Base-by-base conservation (phyloP, 495 filamentous ascomycete genomes). In the Sabuloglossum arenarium region DNA sequence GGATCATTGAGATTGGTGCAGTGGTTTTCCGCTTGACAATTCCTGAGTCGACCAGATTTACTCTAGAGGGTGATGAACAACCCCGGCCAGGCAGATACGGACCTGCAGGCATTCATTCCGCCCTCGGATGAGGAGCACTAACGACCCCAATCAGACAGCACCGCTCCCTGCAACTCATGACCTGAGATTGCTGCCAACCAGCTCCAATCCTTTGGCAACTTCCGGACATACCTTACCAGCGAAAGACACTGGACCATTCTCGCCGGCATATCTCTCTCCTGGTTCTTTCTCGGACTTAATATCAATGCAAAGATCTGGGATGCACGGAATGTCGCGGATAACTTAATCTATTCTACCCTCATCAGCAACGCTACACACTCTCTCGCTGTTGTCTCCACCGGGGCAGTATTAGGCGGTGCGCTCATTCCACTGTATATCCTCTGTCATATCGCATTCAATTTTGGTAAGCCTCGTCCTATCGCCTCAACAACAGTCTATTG, bases 1-100 rank as follows among this genome's bases (percentile, higher is more conserved):
- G 71, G 63, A 74, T 81, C 0, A 70, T 79, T 56, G 75, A 76
- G 1, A 69, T 82, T 28, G 79, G 79, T 27, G 75, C 81, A 4
- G 73, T 80, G 14, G 50, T 75, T 6, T 73, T 79, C 56, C 72
- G 80, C 27, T 73, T 79, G 34, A 69, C 72, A n/a, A 79, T 84
- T 59, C 78, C 79, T 10, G 80, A 83, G 55, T 39, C 8, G 34
- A 39, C n/a, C n/a, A 39, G 34, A 39, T 8, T 39, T 16, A 39
- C 34, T 16, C 34, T 8, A 8, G 34, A 8, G 16, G 8, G 16
- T 16, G 34, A 39, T 39, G 34, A 16, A 39, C 16, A 16, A 8
- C 8, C 34, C 16, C 34, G 16, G n/a, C n/a, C n/a, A n/a, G n/a
- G n/a, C n/a, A n/a, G n/a, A n/a, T n/a, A n/a, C n/a, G n/a, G n/a